Conservation (phyloP, 805 yeast genomes). For the Wickerhamia fluorescens region DNA sequence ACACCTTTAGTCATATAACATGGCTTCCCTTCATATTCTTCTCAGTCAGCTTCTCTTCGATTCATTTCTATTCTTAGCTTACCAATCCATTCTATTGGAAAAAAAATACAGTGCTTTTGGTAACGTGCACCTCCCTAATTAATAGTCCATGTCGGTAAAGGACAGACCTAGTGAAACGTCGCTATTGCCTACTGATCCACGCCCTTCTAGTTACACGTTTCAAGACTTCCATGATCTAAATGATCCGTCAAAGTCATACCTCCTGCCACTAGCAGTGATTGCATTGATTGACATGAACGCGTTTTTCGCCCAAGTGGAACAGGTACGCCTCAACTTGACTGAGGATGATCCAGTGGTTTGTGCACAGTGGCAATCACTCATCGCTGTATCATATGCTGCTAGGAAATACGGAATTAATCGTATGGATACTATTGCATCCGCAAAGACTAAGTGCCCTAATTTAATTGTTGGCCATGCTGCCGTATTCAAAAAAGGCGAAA, state of each 20-base stretch:
- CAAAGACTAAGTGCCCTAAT: slow-evolving; percentile 68
- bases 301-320: slow-evolving; percentile 93
- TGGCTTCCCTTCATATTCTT: no score
- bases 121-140: no score
- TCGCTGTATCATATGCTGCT: slow-evolving; percentile 90
- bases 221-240: slow-evolving; percentile 44
- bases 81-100: no score
- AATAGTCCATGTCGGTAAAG: not conserved
- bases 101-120: no score
- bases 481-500: slow-evolving; percentile 81
- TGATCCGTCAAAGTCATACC: slow-evolving; percentile 41
- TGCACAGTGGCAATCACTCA: slow-evolving; percentile 85
- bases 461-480: slow-evolving; percentile 86
- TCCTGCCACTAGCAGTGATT: slow-evolving; percentile 68
- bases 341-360: slow-evolving; percentile 82
- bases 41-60: no score
- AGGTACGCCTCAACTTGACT: slow-evolving; percentile 58
- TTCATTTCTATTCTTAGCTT: no score
- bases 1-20: no score
- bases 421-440: slow-evolving; percentile 65
- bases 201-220: slow-evolving; percentile 38
- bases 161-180: not conserved
- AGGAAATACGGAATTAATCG: slow-evolving; percentile 74
- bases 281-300: slow-evolving; percentile 92
- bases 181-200: slow-evolving; percentile 1